phyloP scores from a whole-genome alignment of 164 flowering plant genomes.

The Dillenia turbinata region DNA sequence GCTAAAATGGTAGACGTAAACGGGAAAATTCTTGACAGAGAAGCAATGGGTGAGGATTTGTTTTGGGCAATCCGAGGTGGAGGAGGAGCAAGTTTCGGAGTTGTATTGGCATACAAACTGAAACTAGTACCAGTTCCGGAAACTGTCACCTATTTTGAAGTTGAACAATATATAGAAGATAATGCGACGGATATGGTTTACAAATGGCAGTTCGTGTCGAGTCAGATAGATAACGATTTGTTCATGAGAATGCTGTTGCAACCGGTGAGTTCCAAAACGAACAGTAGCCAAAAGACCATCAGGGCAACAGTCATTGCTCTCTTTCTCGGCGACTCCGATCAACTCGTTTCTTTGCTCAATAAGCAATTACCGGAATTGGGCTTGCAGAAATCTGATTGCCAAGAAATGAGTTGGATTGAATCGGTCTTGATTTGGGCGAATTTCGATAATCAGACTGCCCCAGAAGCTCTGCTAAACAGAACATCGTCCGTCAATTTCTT shows the following conservation, averaged over 20 bases:
- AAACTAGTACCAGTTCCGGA: conserved; percentile 35
- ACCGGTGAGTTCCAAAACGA: conserved; percentile 9
- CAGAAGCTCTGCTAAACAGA: conserved; percentile 19
- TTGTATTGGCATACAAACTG: conserved; percentile 37
- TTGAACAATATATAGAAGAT: conserved; percentile 22
- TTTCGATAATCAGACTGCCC: conserved; percentile 13
- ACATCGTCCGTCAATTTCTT: conserved; percentile 14
- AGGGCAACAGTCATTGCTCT: conserved; percentile 18
- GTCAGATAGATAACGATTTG: conserved; percentile 19
- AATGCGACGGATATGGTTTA: conserved; percentile 22
- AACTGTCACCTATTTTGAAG: conserved; percentile 31
- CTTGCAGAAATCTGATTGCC: no score
- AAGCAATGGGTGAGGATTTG: conserved; percentile 50
- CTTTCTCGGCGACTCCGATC: conserved; percentile 25
- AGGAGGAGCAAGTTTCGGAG: conserved; percentile 44
- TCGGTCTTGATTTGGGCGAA: conserved; percentile 28
- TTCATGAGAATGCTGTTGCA: conserved; percentile 30
- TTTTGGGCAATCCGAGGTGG: conserved; percentile 59
- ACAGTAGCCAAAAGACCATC: conserved; percentile 9
- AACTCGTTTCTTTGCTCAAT: conserved; percentile 17
- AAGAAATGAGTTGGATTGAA: conserved; percentile 26
- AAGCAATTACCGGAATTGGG: conserved; percentile 23
- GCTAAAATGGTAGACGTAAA: conserved; percentile 31
- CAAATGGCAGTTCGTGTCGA: conserved; percentile 32
- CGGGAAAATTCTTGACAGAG: conserved; percentile 30